phyloP scores from a whole-genome alignment of 2,329 filamentous ascomycete species.

The Alternaria ethzedia region DNA sequence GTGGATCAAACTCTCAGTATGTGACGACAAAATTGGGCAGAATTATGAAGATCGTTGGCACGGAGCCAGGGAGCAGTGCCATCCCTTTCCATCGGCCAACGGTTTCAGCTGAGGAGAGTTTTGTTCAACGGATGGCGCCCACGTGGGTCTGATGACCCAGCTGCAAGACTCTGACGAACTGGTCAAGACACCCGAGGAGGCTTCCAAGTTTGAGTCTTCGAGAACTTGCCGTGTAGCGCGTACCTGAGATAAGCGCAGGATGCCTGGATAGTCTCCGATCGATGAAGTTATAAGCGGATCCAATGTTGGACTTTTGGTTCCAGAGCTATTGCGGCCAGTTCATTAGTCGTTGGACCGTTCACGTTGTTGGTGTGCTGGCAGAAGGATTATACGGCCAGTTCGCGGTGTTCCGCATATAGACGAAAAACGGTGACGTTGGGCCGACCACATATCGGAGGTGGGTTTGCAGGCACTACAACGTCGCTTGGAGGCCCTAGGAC shows the following conservation, averaged over 20 bases:
- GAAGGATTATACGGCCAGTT: constrained; percentile 1
- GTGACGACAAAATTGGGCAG: constrained; percentile 8
- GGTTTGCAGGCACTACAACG: constrained; percentile 14
- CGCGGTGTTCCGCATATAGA: constrained; percentile 7
- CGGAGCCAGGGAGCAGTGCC: constrained; percentile 12
- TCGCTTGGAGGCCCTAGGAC: constrained; percentile 12
- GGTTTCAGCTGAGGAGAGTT: constrained; percentile 14
- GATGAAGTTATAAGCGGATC: not conserved
- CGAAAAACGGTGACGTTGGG: constrained; percentile 20
- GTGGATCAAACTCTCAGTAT: constrained; percentile 13
- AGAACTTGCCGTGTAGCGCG: constrained; percentile 3
- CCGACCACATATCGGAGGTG: constrained; percentile 18
- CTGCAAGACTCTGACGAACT: not conserved
- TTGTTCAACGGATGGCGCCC: constrained; percentile 7
- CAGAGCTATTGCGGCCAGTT: not conserved
- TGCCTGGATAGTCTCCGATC: not conserved
- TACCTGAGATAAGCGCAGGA: constrained; percentile 6
- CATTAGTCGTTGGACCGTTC: not conserved
- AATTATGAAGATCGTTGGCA: constrained; percentile 21
- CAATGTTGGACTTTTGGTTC: not conserved
- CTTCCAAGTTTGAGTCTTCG: not conserved
- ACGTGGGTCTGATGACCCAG: constrained; percentile 8
- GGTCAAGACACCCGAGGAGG: not conserved
- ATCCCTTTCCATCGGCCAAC: constrained; percentile 14
- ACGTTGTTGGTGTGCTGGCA: constrained; percentile 2